Evolutionary conservation across 805 yeast species (phyloP), one percentile per base, ranked within the genome.

Genomic region (Ogataea trehaloabstinens): DNA sequence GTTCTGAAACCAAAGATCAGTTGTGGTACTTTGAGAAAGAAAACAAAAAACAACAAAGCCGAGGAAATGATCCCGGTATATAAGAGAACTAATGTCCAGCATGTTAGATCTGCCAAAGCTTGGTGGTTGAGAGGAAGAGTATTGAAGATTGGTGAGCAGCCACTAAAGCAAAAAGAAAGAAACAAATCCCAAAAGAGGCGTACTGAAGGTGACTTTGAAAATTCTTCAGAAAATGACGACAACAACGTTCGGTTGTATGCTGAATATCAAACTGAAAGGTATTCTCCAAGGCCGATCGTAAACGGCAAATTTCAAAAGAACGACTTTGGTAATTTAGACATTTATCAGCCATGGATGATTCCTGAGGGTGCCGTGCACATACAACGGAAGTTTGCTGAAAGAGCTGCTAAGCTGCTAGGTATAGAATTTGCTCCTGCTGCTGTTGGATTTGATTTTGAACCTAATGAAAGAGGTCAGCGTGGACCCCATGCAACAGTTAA

Each of bases 381-480:
- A 5, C 65, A 71, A 5, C 61, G 75, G 49, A 71, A 74, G 27
- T 60, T 71, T 40, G 78, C 85, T 0, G 78, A 74, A 27, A 70
- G 69, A 34, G 96, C 98, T 0, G 95, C 95, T 0, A 74, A 73
- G 41, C 55, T 79, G 1, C 52, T 90, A 8, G 78, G 74, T 0
- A 71, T 91, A 5, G 95, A 87, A 48, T 88, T 71, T 64, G 97
- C 95, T 0, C 81, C 78, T 34, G 98, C 97, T 0, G 90, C 89
- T 2, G 81, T 82, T 2, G 87, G 90, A 0, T 91, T 93, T 63
- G 93, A 87, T 40, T 93, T 85, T 61, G 73, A 70, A 20, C 60
- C 63, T 30, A 57, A 68, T 30, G 59, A 68, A 20, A 52, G 54
- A 24, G 42, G 50, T 7, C 28, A 45, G 6, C 54, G 55, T 24